Evolutionary conservation across 805 yeast species (phyloP).

Genomic region (Candida glaebosa): DNA sequence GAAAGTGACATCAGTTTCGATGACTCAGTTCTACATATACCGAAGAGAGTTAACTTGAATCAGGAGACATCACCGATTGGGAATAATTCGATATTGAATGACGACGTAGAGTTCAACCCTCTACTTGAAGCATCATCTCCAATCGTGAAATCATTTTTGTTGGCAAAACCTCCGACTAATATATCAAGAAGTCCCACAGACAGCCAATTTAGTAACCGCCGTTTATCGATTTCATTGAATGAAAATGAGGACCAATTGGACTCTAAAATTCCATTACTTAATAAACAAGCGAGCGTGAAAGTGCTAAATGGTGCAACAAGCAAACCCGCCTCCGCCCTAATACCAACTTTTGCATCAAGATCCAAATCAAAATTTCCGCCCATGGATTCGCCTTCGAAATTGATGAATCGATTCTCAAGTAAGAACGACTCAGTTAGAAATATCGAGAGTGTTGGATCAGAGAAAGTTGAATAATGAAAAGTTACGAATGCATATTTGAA

Average conservation of each 20-base stretch:
- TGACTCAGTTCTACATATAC: slow-evolving; percentile 16
- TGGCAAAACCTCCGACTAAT: slow-evolving; percentile 2
- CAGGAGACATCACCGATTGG: slow-evolving; percentile 30
- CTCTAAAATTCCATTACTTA: slow-evolving; percentile 27
- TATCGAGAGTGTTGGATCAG: slow-evolving; percentile 21
- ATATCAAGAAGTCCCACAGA: slow-evolving; percentile 6
- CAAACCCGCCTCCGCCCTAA: no score
- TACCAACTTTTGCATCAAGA: slow-evolving; percentile 1
- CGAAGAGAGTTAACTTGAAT: slow-evolving; percentile 16
- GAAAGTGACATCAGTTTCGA: slow-evolving; percentile 34
- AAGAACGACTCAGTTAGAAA: slow-evolving; percentile 12
- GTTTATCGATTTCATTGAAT: slow-evolving; percentile 14
- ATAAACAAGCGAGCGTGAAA: slow-evolving; percentile 24
- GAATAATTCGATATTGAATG: slow-evolving; percentile 19
- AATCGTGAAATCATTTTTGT: slow-evolving; percentile 4
- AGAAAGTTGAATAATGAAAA: slow-evolving; percentile 19
- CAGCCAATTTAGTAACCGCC: slow-evolving; percentile 14
- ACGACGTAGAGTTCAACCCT: slow-evolving; percentile 27
- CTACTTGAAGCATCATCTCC: slow-evolving; percentile 30
- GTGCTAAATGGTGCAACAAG: background rate
- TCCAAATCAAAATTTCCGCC: background rate
- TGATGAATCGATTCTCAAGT: slow-evolving; percentile 14
- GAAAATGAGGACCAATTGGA: slow-evolving; percentile 8
- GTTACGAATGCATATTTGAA: slow-evolving; percentile 10
- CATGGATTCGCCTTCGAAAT: slow-evolving; percentile 15